A percentile compares a stretch with the other conserved stretches of the same genome.
phyloP scores from a whole-genome alignment of 257 asterid species.

The Ilex aquifolium region DNA sequence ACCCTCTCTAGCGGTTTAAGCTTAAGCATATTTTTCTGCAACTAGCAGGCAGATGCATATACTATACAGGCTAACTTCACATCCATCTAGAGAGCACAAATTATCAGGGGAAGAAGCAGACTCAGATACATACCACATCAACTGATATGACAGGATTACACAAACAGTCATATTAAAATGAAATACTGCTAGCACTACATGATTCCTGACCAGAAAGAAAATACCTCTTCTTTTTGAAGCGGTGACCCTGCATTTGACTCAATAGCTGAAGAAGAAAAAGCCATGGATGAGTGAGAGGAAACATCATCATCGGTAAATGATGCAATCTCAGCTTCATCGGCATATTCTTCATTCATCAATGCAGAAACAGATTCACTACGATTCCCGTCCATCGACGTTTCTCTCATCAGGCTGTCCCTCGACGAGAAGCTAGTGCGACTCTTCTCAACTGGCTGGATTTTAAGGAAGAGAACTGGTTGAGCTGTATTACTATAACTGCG shows the following conservation, averaged over 20 bases:
- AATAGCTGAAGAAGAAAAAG: slow-evolving; percentile 45
- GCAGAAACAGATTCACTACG: slow-evolving; percentile 53
- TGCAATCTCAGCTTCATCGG: slow-evolving; percentile 67
- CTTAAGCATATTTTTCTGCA: no score
- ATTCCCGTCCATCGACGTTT: slow-evolving; percentile 43
- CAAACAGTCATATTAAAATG: neutral
- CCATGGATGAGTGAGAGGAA: slow-evolving; percentile 65
- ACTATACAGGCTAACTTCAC: no score
- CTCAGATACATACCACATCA: neutral
- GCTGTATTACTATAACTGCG: slow-evolving; percentile 65
- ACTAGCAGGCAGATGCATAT: no score
- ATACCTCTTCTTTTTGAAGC: slow-evolving; percentile 50
- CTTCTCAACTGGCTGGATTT: slow-evolving; percentile 49
- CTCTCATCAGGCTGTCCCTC: slow-evolving; percentile 42
- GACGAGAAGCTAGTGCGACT: slow-evolving; percentile 34
- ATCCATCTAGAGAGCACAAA: no score
- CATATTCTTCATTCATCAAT: slow-evolving; percentile 60
- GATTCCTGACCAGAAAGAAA: neutral
- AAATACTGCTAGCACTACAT: neutral
- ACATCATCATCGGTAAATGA: slow-evolving; percentile 69
- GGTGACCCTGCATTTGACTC: slow-evolving; percentile 57
- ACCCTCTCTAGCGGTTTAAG: no score
- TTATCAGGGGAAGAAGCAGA: no score
- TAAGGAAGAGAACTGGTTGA: slow-evolving; percentile 58
- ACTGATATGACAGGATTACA: neutral